Base-by-base conservation (phyloP, 257 asterid species). In the Paraleonurus japonicus region DNA sequence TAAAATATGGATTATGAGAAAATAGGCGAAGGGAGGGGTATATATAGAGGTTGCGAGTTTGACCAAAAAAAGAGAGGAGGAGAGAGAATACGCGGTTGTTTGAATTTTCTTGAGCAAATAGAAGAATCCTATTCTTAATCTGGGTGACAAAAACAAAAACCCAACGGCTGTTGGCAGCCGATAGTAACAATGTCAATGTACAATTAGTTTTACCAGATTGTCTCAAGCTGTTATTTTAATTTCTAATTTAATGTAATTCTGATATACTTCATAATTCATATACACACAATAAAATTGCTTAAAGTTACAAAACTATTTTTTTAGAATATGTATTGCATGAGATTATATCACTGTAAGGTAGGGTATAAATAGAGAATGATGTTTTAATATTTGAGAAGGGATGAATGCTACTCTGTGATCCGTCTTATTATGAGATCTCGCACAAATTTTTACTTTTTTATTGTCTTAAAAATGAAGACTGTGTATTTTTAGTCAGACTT, bases 61-160 rank as follows among this genome's bases (percentile, higher is more conserved):
- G 80, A 79, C 83, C 39, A 28, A 24, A 2, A 28, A 23, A 3
- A 41, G 47, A 43, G n/a, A n/a, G n/a, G n/a, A n/a, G n/a, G n/a
- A 32, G 19, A 11, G 39, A 15, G 30, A n/a, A 62, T 1, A 69
- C 71, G 74, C 79, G 76, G 45, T 17, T 8, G 16, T 11, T 69
- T 39, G 50, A 41, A 12, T 11, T 41, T 41, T 41, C 17, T 11
- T 4, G 13, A 7, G 17, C 3, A 27, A 58, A 27, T 2, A 26
- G 16, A 12, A 7, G 19, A 17, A 66, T 17, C 35, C 61, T 28
- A 69, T 51, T 24, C 8, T 16, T n/a, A n/a, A n/a, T n/a, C n/a
- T n/a, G n/a, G 53, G 13, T 35, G 66, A 67, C 11, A 5, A 30
- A 13, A 30, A 4, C 16, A 17, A 4, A 30, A 13, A 50, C 3